A percentile compares a stretch with the other conserved stretches of the same genome.
Evolutionary conservation across 2,329 filamentous ascomycete species (phyloP).

Genomic region (Pseudocercospora fijiensis): DNA sequence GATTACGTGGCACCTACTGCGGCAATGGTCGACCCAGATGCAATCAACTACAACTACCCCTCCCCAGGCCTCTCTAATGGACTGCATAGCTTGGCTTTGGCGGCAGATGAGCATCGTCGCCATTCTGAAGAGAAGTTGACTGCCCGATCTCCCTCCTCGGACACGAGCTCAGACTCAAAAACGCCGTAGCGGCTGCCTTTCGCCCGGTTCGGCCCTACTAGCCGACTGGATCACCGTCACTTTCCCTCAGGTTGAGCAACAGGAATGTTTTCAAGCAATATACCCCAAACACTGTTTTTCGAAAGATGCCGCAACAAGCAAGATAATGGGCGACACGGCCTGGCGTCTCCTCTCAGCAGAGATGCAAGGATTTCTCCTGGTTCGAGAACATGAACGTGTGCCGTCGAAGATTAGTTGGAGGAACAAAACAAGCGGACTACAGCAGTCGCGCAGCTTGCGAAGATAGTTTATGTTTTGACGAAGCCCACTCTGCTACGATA

Average conservation of each 20-base stretch:
- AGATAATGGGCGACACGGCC: background rate
- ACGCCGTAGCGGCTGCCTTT: conserved; percentile 10
- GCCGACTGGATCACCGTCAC: background rate
- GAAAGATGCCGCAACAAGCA: conserved; percentile 7
- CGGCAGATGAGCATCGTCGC: conserved; percentile 38
- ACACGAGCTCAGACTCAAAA: conserved; percentile 20
- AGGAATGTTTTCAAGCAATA: conserved; percentile 21
- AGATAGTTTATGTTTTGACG: background rate
- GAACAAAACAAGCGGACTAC: background rate
- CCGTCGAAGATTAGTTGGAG: background rate
- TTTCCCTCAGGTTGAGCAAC: conserved; percentile 7
- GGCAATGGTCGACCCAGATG: conserved; percentile 36
- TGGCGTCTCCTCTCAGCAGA: conserved; percentile 3
- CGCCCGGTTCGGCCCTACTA: background rate
- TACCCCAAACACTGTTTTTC: conserved; percentile 19
- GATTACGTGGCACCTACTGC: conserved; percentile 37
- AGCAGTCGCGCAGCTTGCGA: background rate
- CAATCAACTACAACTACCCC: conserved; percentile 40
- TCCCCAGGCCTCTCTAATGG: conserved; percentile 42
- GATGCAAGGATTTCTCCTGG: background rate
- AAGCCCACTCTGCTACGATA: background rate
- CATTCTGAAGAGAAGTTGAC: conserved; percentile 35
- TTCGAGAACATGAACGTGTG: background rate
- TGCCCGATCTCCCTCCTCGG: conserved; percentile 28
- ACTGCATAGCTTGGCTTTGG: conserved; percentile 41